These are phyloP conservation scores for Castanea sativa DNA, from an alignment of 306 rosid genomes.

Conservation along the genomic window DNA sequence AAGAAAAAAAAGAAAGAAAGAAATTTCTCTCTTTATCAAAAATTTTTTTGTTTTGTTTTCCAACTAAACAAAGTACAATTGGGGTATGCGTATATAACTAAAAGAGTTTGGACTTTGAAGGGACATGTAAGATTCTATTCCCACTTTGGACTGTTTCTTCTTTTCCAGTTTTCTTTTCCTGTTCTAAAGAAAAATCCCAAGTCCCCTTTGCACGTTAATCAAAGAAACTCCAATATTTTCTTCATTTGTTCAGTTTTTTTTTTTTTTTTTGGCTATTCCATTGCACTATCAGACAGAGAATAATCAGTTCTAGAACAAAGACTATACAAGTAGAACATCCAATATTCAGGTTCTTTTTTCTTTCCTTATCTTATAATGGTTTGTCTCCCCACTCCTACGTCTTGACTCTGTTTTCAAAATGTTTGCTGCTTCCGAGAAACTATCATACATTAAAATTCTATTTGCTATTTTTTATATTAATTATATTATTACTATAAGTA, in stretches of 20 bases:
- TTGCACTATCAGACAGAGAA: constrained; percentile 11
- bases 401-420: constrained; percentile 16
- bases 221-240: constrained; percentile 24
- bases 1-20: too few species aligned
- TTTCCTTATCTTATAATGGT: not conserved
- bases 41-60: too few species aligned
- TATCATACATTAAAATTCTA: not conserved
- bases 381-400: not conserved
- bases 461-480: too few species aligned
- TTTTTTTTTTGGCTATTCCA: constrained; percentile 24
- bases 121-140: constrained; percentile 42
- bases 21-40: too few species aligned
- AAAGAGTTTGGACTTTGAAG: constrained; percentile 23
- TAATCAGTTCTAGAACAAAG: constrained; percentile 20
- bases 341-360: constrained; percentile 43
- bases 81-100: not conserved
- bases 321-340: not conserved
- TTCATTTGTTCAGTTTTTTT: constrained; percentile 10
- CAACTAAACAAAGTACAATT: too few species aligned
- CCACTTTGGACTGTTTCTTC: constrained; percentile 45
- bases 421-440: constrained; percentile 11
- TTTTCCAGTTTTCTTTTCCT: not conserved
- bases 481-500: not conserved
- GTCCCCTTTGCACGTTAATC: constrained; percentile 43
- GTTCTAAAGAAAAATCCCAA: constrained; percentile 21